Conservation (phyloP, 148 eudicot species). For the Camellia sinensis region DNA sequence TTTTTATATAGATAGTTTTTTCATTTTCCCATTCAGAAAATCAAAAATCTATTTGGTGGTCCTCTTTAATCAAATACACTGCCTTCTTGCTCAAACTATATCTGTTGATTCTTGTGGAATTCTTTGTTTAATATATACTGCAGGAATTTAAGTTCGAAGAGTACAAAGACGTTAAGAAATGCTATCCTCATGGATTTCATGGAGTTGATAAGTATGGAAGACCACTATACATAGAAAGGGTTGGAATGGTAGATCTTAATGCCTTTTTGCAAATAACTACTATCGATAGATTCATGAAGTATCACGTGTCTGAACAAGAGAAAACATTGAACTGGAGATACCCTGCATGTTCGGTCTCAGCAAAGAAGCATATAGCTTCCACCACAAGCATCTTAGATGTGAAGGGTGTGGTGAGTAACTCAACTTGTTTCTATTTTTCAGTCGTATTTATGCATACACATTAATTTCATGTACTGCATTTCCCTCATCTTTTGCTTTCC, state of each 20-base stretch:
- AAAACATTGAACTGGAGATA: conserved; percentile 49
- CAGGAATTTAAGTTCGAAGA: conserved; percentile 57
- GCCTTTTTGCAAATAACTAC: conserved; percentile 42
- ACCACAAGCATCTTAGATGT: conserved; percentile 56
- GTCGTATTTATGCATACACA: background rate
- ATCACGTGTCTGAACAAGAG: conserved; percentile 61
- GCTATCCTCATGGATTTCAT: conserved; percentile 67
- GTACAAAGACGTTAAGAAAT: conserved; percentile 36
- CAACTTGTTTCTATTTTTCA: background rate
- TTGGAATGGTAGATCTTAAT: conserved; percentile 47
- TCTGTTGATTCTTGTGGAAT: background rate
- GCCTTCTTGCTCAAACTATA: background rate
- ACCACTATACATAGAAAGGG: conserved; percentile 60
- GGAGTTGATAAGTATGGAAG: conserved; percentile 61
- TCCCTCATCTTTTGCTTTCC: too few relatives aligned
- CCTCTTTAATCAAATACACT: background rate
- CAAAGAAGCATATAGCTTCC: conserved; percentile 49
- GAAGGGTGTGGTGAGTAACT: conserved; percentile 40
- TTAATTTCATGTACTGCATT: background rate
- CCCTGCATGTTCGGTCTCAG: conserved; percentile 53
- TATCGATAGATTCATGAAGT: conserved; percentile 51
- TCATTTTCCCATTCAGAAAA: background rate
- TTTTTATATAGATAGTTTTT: background rate
- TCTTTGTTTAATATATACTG: background rate
- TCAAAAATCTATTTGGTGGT: background rate